A percentile compares a stretch with the other conserved stretches of the same genome.
Evolutionary conservation across 805 yeast species (phyloP).

Genomic region (Yarrowia divulgata): DNA sequence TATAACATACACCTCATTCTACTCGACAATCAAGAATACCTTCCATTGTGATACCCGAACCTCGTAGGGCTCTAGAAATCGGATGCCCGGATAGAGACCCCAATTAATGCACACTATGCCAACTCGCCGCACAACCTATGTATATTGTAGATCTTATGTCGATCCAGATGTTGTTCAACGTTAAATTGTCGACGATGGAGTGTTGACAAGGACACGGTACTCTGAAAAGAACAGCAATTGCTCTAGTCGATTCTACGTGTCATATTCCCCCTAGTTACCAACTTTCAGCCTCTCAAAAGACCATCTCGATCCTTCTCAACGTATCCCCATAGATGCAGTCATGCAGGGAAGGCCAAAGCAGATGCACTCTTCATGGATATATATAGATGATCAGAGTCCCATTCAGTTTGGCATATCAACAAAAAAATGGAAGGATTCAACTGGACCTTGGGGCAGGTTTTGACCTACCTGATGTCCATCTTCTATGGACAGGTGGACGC

Average conservation of each 20-base stretch:
- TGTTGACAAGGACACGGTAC: not conserved
- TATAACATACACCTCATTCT: no score
- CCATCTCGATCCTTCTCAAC: not conserved
- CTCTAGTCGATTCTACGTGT: no score
- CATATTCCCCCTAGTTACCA: not conserved
- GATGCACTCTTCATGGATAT: not conserved
- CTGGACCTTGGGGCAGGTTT: conserved; percentile 10
- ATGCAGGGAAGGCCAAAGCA: not conserved
- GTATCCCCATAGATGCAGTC: not conserved
- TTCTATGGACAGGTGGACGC: conserved; percentile 20
- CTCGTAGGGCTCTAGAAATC: not conserved
- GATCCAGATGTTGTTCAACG: not conserved
- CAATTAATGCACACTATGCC: not conserved
- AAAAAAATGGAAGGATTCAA: conserved; percentile 3
- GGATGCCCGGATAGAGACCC: not conserved
- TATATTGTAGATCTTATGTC: not conserved
- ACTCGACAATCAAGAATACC: no score
- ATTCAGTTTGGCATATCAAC: not conserved
- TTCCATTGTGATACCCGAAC: no score
- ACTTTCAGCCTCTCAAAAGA: not conserved
- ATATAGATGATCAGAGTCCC: not conserved
- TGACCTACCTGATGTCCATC: conserved; percentile 12
- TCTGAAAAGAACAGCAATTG: not conserved
- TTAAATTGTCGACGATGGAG: not conserved
- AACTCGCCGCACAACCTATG: not conserved